Conservation (phyloP, 331 rosid species). For the Cydonia oblonga region DNA sequence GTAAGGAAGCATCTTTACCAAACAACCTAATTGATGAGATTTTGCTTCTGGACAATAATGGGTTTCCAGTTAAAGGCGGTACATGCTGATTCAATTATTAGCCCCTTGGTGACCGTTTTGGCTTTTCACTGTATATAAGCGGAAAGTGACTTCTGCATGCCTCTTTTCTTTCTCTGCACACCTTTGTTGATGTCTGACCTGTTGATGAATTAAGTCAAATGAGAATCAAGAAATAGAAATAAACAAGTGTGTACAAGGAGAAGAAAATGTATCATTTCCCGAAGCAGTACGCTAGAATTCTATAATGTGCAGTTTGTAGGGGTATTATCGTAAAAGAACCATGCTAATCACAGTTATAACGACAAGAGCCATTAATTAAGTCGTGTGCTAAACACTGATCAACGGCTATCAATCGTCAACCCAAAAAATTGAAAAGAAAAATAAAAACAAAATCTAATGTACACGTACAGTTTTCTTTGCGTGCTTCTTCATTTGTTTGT, state of each 20-base stretch:
- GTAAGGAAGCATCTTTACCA: neutral
- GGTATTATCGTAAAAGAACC: neutral
- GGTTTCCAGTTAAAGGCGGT: neutral
- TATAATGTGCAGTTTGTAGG: neutral
- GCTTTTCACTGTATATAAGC: neutral
- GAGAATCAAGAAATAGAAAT: no score
- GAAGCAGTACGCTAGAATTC: neutral
- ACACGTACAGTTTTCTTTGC: no score
- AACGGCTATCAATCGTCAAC: neutral
- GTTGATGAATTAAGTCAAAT: no score
- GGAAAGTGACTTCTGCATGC: no score
- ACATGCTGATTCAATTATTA: neutral
- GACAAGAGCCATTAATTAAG: neutral
- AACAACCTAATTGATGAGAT: neutral
- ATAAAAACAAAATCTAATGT: no score
- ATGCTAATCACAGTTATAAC: neutral
- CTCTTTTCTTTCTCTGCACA: no score
- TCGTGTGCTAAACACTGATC: neutral
- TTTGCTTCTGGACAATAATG: neutral
- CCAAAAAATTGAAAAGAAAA: no score
- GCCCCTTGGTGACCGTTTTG: neutral
- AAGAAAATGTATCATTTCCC: no score
- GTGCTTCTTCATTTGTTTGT: no score
- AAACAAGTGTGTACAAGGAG: no score
- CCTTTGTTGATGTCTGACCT: no score